Base-by-base conservation (phyloP, 2,329 filamentous ascomycete species). In the Thelonectria blattea region DNA sequence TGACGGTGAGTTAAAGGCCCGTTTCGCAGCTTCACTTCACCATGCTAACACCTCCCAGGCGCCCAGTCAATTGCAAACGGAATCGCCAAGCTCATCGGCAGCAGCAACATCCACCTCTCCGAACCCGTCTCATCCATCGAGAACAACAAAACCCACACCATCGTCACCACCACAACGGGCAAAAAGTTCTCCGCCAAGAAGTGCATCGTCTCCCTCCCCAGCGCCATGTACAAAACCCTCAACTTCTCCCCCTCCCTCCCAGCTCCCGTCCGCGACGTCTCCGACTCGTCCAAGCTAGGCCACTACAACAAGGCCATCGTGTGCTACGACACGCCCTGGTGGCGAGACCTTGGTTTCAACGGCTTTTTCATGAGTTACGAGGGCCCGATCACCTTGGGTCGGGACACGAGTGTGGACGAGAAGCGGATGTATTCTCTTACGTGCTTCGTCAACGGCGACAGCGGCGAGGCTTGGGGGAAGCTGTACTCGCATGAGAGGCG, bases 121-220 rank as follows among this genome's bases (percentile, higher is more conserved):
- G 56, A 20, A 0, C 71, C 71, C 1, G 71, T 72, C 1, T 61
- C 59, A 1, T 69, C 70, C 27, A 68, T 73, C 12, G 53, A 71
- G 12, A 55, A 73, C 34, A 39, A 27, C 18, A 51, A 63, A 10
- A 43, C 50, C 0, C 56, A 68, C 15, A 61, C 66, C 0, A 42
- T 34, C 0, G 66, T 74, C 2, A 68, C 49, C 9, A 71, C 70
- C 0, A 69, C 63, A 0, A 65, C 60, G 1, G 68, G 67, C 9
- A 67, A 63, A 18, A 57, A 68, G 0, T 71, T 77, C 20, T 60
- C 72, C 3, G 77, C 74, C 0, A 73, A 70, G 20, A 80, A 79
- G 46, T 72, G 78, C 24, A 78, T 86, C 50, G 61, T 84, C 3
- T 81, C 83, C 1, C 70, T 86, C 6, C 80, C 83, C 0, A 81